Base-by-base conservation (phyloP, 345 rosid species). In the Eucalyptus marginata region DNA sequence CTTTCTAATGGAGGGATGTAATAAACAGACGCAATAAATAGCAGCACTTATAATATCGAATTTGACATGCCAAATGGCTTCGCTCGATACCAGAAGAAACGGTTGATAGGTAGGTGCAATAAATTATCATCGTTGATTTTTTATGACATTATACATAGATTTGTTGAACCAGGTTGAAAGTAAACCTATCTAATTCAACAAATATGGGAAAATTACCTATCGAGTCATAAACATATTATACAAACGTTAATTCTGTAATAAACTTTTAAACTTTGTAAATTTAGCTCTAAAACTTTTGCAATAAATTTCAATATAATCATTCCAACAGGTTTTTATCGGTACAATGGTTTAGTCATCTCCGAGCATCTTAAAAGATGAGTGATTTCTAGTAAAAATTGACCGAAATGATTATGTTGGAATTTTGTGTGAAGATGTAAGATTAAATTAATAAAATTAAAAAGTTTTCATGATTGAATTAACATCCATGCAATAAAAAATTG, bases 271-370 rank as follows among this genome's bases (percentile, higher is more conserved):
- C 6, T 71, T 9, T 36, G 0, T 1, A 7, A 9, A 10, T 1
- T 10, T 10, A 40, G 3, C 2, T 1, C 7, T 6, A 40, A 40
- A 40, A 10, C 0, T 22, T 76, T 40, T 6, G 0, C 3, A 0
- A 4, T 0, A 76, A 40, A 76, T 20, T 76, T 22, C 8, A 40
- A 40, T 20, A 20, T 40, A 22, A 12, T 6, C 29, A 8, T 40
- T 40, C 0, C 1, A 10, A 6, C 7, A 2, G 2, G 18, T 5
- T 33, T 68, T 68, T 1, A 0, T 4, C 1, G 0, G 11, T 0
- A 0, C 11, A 0, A 18, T 11, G 44, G 13, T 68, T 25, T 18
- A 33, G 20, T 17, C 44, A 13, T 33, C 7, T 0, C 3, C 1
- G 0, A 6, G 0, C 7, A 11, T 5, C 44, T 1, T 33, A 68